Percentiles rank a stretch among this genome's conserved stretches.
phyloP scores from a whole-genome alignment of 371 early-diverging fungal genomes.

The Syncephalastrum racemosum region DNA sequence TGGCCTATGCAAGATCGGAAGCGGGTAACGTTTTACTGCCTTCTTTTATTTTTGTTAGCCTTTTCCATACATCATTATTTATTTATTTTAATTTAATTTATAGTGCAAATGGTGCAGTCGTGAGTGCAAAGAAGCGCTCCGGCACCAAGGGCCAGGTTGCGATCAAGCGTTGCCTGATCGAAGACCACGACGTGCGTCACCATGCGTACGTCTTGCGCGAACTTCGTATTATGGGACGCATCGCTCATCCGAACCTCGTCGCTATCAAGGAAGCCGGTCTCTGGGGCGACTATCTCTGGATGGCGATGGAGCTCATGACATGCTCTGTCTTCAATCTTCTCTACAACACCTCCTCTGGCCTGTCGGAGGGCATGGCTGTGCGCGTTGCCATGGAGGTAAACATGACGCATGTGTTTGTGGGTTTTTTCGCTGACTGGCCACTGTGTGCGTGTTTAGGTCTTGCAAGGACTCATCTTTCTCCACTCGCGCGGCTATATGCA shows the following conservation, averaged over 20 bases:
- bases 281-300: slow-evolving; percentile 49
- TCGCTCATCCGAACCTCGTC: slow-evolving; percentile 39
- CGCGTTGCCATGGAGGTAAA: slow-evolving; percentile 41
- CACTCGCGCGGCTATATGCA: slow-evolving; percentile 54
- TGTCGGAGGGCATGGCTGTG: slow-evolving; percentile 41
- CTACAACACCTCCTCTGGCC: slow-evolving; percentile 40
- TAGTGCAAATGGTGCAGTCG: slow-evolving; percentile 37
- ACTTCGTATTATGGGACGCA: slow-evolving; percentile 49
- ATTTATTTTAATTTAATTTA: slow-evolving; percentile 1
- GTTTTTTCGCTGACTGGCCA: too few relatives aligned
- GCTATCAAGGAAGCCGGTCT: slow-evolving; percentile 41
- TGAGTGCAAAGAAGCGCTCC: slow-evolving; percentile 25
- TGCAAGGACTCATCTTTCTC: slow-evolving; percentile 48
- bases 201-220: slow-evolving; percentile 47
- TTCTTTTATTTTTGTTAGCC: too few relatives aligned
- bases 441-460: slow-evolving; percentile 17
- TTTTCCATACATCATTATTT: background rate
- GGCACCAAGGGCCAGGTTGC: slow-evolving; percentile 37
- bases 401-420: background rate
- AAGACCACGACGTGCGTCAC: slow-evolving; percentile 46
- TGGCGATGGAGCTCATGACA: slow-evolving; percentile 54
- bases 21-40: slow-evolving; percentile 31
- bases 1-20: slow-evolving; percentile 44
- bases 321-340: slow-evolving; percentile 50
- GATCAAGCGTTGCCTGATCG: slow-evolving; percentile 52